Percentiles rank a stretch among this genome's conserved stretches.
These are phyloP conservation scores for Umbelopsis sp. DNA, from an alignment of 192 early-diverging fungal genomes.

Conservation along the genomic window DNA sequence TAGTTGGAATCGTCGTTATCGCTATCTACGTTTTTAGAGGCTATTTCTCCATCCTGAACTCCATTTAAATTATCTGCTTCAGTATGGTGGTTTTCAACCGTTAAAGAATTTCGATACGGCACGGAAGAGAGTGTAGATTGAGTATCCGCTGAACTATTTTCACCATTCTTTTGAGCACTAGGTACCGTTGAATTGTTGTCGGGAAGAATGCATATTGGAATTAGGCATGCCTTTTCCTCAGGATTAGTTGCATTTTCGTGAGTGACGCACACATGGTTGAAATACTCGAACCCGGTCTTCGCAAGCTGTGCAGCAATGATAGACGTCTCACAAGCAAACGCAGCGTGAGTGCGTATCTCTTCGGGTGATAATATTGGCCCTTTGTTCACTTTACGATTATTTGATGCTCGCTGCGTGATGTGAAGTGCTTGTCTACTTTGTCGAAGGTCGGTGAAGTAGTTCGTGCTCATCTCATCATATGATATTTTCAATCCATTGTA, in stretches of 20 bases:
- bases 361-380: neutral
- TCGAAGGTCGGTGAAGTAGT: neutral
- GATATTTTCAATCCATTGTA: slow-evolving; percentile 19
- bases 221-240: slow-evolving; percentile 31
- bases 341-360: neutral
- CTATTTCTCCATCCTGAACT: neutral
- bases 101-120: neutral
- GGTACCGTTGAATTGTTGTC: neutral
- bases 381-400: slow-evolving; percentile 21
- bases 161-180: neutral
- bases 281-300: slow-evolving; percentile 25
- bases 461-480: slow-evolving; percentile 13
- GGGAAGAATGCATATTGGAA: slow-evolving; percentile 28
- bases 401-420: slow-evolving; percentile 6
- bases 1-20: too few relatives aligned
- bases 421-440: neutral
- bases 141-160: neutral
- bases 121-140: neutral
- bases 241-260: slow-evolving; percentile 10
- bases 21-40: neutral
- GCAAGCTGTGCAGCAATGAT: slow-evolving; percentile 25
- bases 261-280: slow-evolving; percentile 22
- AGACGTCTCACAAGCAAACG: slow-evolving; percentile 31
- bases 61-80: neutral
- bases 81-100: neutral